phyloP scores from a whole-genome alignment of 495 filamentous ascomycete species.

The Terfezia boudieri region DNA sequence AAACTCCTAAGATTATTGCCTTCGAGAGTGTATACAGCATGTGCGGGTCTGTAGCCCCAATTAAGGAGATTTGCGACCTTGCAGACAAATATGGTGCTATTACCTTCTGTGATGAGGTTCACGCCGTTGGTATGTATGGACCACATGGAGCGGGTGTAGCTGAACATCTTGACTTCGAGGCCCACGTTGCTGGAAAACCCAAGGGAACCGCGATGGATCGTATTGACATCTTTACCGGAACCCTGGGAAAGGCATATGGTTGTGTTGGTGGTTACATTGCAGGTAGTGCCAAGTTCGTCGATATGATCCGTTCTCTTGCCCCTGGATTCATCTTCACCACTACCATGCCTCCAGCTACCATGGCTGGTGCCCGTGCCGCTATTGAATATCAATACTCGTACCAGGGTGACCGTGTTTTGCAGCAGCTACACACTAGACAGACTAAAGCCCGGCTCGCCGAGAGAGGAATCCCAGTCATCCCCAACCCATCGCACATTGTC shows the following conservation, averaged over 20 bases:
- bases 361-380: constrained; percentile 79
- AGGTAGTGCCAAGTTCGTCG: constrained; percentile 66
- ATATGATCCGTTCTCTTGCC: constrained; percentile 86
- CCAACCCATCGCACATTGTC: constrained; percentile 90
- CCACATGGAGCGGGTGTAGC: constrained; percentile 90
- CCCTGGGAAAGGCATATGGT: constrained; percentile 90
- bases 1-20: constrained; percentile 89
- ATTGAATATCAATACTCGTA: constrained; percentile 78
- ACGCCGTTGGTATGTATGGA: constrained; percentile 98
- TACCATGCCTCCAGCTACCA: constrained; percentile 80
- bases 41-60: constrained; percentile 92
- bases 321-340: constrained; percentile 99
- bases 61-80: constrained; percentile 83
- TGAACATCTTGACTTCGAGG: constrained; percentile 88
- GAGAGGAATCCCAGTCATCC: constrained; percentile 86
- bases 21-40: constrained; percentile 98
- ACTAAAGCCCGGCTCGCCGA: constrained; percentile 60
- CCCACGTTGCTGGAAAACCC: constrained; percentile 40
- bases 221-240: constrained; percentile 92
- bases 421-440: constrained; percentile 85
- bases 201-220: constrained; percentile 83
- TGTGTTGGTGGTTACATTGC: constrained; percentile 97
- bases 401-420: constrained; percentile 62
- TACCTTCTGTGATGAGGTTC: constrained; percentile 94
- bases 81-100: constrained; percentile 95